phyloP scores from a whole-genome alignment of 2,329 filamentous ascomycete genomes.

The Leptodontidium sp. region DNA sequence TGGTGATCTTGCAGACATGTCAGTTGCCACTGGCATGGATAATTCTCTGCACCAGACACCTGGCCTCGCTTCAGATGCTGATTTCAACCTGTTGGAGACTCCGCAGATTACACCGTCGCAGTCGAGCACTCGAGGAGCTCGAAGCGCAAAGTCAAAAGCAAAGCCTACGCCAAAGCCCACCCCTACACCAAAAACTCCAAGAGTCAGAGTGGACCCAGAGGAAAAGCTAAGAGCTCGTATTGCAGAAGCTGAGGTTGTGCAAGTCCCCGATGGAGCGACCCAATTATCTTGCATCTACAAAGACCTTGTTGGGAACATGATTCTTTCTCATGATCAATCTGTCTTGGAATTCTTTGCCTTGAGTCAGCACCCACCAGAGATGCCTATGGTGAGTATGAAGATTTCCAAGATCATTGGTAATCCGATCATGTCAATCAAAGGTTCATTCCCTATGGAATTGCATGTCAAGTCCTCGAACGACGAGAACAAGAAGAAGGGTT shows the following conservation, averaged over 20 bases:
- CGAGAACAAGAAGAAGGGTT: slow-evolving; percentile 24
- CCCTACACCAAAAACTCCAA: background rate
- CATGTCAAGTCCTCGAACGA: slow-evolving; percentile 34
- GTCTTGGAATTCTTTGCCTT: slow-evolving; percentile 37
- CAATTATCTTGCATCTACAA: slow-evolving; percentile 39
- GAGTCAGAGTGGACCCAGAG: background rate
- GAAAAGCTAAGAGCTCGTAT: slow-evolving; percentile 1
- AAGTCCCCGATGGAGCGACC: slow-evolving; percentile 29
- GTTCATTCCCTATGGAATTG: slow-evolving; percentile 46
- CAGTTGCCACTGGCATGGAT: background rate
- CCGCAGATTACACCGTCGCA: background rate
- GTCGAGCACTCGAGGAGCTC: background rate
- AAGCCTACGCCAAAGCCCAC: background rate
- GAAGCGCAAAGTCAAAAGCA: background rate
- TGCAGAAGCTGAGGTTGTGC: slow-evolving; percentile 28
- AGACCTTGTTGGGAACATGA: slow-evolving; percentile 39
- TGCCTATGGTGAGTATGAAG: slow-evolving; percentile 33
- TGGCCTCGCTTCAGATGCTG: background rate
- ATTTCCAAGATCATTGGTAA: slow-evolving; percentile 37
- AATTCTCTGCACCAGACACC: too few species aligned
- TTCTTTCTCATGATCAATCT: slow-evolving; percentile 40
- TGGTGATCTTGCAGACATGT: background rate
- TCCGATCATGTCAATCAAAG: slow-evolving; percentile 40
- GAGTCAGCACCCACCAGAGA: slow-evolving; percentile 25
- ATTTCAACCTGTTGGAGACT: background rate